Evolutionary conservation across 2,329 filamentous ascomycete species (phyloP), one percentile per base, ranked within the genome.

Genomic region (Podosphaera xanthii): DNA sequence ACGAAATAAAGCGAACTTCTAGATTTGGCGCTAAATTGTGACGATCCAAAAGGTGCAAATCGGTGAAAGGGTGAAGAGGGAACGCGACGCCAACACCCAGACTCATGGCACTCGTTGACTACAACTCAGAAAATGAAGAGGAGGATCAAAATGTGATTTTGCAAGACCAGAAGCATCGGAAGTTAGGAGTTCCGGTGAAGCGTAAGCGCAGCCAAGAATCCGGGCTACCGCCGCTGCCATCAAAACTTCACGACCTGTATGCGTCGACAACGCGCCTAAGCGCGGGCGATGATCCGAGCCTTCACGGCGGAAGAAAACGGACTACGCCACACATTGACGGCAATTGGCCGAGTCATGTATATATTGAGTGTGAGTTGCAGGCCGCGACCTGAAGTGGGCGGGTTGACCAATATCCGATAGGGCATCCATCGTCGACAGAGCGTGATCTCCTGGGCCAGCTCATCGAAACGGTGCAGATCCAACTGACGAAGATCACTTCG

Each of bases 301-400:
- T 97, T 60, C 92, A 98, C 70, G 85, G 84, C 38, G 92, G 92
- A 59, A 82, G 91, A 53, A 87, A 83, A 68, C 80, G 92, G 49
- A 79, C 84, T 60, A 86, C 82, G 56, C 90, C 91, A 33, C 92
- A 98, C 71, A 75, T 91, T 34, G 80, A 82, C 61, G 92, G 92
- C 61, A 87, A 89, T 70, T 98, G 92, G 92, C 88, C 91, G 1
- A 88, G 83, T 40, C 91, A 97, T 71, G 69, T 97, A 53, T 97
- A 94, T 70, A 75, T 95, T 60, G 91, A 97, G 73, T 98, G 92
- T 94, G 76, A 72, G 82, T 74, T 60, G 58, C 12, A 59, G 59
- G 48, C 55, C 56, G 14, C 7, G 30, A 34, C 36, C 50, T 12
- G 9, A 22, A 38, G 38, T 56, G 10, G n/a, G 22, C 31, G 22